A percentile compares a stretch with the other conserved stretches of the same genome.
These are phyloP conservation scores for Dacryopinax primogenitus DNA, from an alignment of 768 basidiomycete species.

Conservation along the genomic window DNA sequence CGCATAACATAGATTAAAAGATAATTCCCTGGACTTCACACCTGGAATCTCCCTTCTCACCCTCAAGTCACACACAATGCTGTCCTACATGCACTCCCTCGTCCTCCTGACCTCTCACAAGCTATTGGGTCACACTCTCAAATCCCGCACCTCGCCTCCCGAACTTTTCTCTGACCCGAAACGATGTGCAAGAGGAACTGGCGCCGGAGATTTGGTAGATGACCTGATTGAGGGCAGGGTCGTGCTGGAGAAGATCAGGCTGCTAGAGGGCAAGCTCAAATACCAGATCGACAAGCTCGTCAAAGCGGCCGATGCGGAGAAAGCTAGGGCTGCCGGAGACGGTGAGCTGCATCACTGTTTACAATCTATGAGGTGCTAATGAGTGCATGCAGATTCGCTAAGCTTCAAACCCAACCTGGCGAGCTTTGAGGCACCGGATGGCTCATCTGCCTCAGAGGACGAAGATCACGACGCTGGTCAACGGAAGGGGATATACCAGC, in stretches of 20 bases:
- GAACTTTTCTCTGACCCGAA: conserved; percentile 41
- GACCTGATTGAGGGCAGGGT: conserved; percentile 66
- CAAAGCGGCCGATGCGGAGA: conserved; percentile 34
- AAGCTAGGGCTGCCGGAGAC: conserved; percentile 35
- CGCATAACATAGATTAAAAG: conserved; percentile 21
- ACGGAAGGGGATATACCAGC: conserved; percentile 29
- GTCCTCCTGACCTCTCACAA: conserved; percentile 60
- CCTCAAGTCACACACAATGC: conserved; percentile 68
- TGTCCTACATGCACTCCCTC: conserved; percentile 77
- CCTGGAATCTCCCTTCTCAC: conserved; percentile 87
- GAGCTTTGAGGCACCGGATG: conserved; percentile 43
- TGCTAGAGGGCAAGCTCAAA: conserved; percentile 71
- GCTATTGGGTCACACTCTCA: conserved; percentile 50
- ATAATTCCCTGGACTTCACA: conserved; percentile 36
- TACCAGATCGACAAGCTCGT: conserved; percentile 96
- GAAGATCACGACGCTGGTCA: conserved; percentile 15
- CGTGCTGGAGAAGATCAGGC: conserved; percentile 76
- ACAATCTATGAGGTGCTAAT: conserved; percentile 5
- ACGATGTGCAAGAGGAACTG: conserved; percentile 42
- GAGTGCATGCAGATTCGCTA: conserved; percentile 53
- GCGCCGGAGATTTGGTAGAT: conserved; percentile 64
- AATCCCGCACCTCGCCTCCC: conserved; percentile 35
- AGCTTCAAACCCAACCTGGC: conserved; percentile 84
- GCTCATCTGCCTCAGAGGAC: conserved; percentile 27
- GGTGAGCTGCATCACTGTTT: conserved; percentile 36